A percentile compares a stretch with the other conserved stretches of the same genome.
These are phyloP conservation scores for Puccinia triticina DNA, from an alignment of 1,284 basidiomycete species.

Conservation along the genomic window DNA sequence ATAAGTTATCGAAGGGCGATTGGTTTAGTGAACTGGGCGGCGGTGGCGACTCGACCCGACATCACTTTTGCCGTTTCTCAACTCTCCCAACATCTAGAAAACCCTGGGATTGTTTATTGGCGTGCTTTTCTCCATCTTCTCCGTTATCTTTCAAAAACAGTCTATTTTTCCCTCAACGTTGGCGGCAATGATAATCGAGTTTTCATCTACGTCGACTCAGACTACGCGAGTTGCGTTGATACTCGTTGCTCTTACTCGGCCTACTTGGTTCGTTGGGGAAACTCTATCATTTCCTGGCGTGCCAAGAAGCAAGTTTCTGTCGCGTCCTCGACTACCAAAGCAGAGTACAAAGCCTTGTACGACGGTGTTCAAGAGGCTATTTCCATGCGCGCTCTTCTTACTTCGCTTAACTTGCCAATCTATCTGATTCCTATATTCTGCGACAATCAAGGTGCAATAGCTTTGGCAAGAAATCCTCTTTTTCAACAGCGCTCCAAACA, in stretches of 20 bases:
- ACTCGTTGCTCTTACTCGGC: slow-evolving; percentile 47
- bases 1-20: not conserved
- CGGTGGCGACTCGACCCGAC: not conserved
- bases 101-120: too few species aligned
- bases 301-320: slow-evolving; percentile 43
- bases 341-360: not conserved
- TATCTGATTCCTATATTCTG: too few species aligned
- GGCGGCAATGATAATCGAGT: not conserved
- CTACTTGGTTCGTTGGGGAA: slow-evolving; percentile 21
- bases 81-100: too few species aligned
- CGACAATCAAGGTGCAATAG: slow-evolving; percentile 20
- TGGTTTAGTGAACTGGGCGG: not conserved
- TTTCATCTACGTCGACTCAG: slow-evolving; percentile 28
- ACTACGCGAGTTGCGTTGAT: slow-evolving; percentile 44
- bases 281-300: slow-evolving; percentile 32
- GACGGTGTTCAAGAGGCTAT: too few species aligned
- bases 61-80: too few species aligned
- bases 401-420: too few species aligned
- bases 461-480: not conserved
- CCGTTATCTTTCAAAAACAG: slow-evolving; percentile 1
- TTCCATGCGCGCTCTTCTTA: too few species aligned
- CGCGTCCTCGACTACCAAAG: slow-evolving; percentile 31
- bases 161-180: not conserved
- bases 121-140: too few species aligned
- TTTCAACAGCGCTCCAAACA: slow-evolving; percentile 18